A percentile compares a stretch with the other conserved stretches of the same genome.
These are phyloP conservation scores for Micractinium sp. DNA, from an alignment of 139 green algal genomes.

Conservation along the genomic window DNA sequence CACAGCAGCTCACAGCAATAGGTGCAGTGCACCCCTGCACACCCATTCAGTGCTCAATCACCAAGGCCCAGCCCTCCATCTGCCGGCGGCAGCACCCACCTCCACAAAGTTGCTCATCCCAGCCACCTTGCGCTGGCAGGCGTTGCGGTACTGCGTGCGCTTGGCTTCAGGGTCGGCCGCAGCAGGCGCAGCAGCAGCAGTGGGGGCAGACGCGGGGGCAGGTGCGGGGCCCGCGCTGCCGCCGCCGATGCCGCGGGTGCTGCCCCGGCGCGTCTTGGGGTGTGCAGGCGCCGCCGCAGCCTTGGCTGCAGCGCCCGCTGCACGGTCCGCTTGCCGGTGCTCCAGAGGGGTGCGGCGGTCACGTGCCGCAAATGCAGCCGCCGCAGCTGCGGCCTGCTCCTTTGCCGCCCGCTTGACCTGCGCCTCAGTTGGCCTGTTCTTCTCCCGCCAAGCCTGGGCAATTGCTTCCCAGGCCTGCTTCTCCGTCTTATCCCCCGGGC, in stretches of 20 bases:
- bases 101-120: constrained; percentile 11
- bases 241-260: neutral
- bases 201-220: neutral
- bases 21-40: neutral
- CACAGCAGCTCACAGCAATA: neutral
- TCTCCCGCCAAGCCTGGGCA: constrained; percentile 39
- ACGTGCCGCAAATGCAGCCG: neutral
- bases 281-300: neutral
- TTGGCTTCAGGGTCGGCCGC: neutral
- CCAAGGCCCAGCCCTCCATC: neutral
- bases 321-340: neutral
- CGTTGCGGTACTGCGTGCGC: neutral
- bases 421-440: constrained; percentile 28
- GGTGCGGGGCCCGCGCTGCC: neutral
- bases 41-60: neutral
- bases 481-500: neutral
- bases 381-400: constrained; percentile 1
- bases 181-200: neutral
- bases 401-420: constrained; percentile 5
- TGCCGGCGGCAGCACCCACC: neutral
- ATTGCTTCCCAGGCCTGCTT: constrained; percentile 33
- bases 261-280: neutral
- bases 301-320: neutral
- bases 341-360: neutral
- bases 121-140: constrained; percentile 10